Evolutionary conservation across 1,139 yeast species (phyloP).

Genomic region (Lizanozyma gosingica): DNA sequence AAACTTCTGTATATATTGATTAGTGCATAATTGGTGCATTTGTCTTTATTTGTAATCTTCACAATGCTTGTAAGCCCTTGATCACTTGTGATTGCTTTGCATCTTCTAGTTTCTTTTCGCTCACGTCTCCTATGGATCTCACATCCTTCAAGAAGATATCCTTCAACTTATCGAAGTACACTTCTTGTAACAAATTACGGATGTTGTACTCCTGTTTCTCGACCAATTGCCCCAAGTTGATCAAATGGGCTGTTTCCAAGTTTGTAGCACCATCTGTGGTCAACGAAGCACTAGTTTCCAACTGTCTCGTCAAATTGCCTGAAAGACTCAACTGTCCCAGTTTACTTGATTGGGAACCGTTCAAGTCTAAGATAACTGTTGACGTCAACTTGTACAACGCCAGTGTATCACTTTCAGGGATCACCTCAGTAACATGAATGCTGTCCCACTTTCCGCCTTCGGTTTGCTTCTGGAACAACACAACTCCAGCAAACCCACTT

Average conservation of each 20-base stretch:
- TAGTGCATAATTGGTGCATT: conserved; percentile 2
- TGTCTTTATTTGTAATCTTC: conserved; percentile 3
- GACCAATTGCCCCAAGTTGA: conserved; percentile 75
- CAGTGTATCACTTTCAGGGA: conserved; percentile 35
- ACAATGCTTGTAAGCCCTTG: conserved; percentile 30
- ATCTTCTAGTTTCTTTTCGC: conserved; percentile 22
- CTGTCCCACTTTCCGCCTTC: conserved; percentile 69
- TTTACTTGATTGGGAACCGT: conserved; percentile 13
- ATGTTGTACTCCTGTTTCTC: conserved; percentile 87
- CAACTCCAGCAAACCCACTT: conserved; percentile 80
- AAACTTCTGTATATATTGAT: no score
- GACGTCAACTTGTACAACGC: conserved; percentile 70
- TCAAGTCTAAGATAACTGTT: conserved; percentile 73
- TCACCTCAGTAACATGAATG: conserved; percentile 84
- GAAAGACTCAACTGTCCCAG: conserved; percentile 46
- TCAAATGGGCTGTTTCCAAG: conserved; percentile 59
- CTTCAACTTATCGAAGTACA: conserved; percentile 89
- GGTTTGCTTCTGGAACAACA: conserved; percentile 65
- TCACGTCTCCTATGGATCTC: conserved; percentile 30
- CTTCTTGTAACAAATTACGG: conserved; percentile 83
- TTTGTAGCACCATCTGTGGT: conserved; percentile 28
- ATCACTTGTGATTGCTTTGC: conserved; percentile 30
- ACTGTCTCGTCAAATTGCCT: conserved; percentile 83
- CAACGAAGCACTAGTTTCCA: conserved; percentile 38
- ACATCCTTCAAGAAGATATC: conserved; percentile 57